These are phyloP conservation scores for Periglandula ipomoeae DNA, from an alignment of 2,329 filamentous ascomycete species.

Conservation along the genomic window DNA sequence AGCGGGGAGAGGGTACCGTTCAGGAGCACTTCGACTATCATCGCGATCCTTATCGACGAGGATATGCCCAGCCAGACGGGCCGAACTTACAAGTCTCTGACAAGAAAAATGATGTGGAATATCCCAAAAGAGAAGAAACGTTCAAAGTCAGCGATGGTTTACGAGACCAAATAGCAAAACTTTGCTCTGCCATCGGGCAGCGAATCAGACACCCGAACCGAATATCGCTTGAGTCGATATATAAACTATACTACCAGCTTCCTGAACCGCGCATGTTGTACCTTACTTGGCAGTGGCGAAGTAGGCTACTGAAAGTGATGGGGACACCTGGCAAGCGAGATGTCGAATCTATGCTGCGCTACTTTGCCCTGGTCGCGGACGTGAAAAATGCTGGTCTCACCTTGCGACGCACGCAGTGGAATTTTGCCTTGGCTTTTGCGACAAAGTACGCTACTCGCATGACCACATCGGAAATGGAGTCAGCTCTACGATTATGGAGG, in stretches of 20 bases:
- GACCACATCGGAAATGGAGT: constrained; percentile 47
- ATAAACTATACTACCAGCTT: constrained; percentile 38
- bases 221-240: constrained; percentile 34
- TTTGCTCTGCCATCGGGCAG: constrained; percentile 31
- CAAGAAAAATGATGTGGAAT: constrained; percentile 36
- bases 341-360: constrained; percentile 63
- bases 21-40: constrained; percentile 45
- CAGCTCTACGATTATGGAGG: constrained; percentile 70
- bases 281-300: constrained; percentile 44
- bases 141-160: constrained; percentile 25
- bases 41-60: constrained; percentile 43
- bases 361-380: constrained; percentile 76
- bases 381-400: constrained; percentile 65
- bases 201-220: constrained; percentile 33
- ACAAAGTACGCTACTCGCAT: constrained; percentile 57
- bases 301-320: constrained; percentile 58
- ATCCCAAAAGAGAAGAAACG: constrained; percentile 34
- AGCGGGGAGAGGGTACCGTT: constrained; percentile 36
- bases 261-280: constrained; percentile 44
- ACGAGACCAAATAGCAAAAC: constrained; percentile 25
- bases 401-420: constrained; percentile 67
- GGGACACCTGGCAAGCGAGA: constrained; percentile 51
- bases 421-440: constrained; percentile 70
- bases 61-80: constrained; percentile 42
- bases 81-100: constrained; percentile 42